Conservation (phyloP, 2,329 filamentous ascomycete species). For the Sporothrix brunneoviolacea region DNA sequence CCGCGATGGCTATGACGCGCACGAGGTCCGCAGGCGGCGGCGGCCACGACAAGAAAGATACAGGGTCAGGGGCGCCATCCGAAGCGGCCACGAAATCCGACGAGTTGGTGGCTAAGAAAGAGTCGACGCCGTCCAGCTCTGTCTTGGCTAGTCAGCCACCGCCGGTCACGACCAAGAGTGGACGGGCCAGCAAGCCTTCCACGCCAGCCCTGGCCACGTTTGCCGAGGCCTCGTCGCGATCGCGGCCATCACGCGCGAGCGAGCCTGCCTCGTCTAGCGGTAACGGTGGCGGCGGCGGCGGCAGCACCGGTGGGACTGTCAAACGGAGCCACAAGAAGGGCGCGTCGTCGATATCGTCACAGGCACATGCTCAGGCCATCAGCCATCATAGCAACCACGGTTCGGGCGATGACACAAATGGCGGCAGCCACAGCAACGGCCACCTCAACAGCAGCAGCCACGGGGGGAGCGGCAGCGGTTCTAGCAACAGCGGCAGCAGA, state of each 20-base stretch:
- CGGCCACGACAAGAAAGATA: constrained; percentile 28
- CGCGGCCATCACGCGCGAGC: constrained; percentile 46
- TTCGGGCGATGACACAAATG: constrained; percentile 10
- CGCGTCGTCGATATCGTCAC: constrained; percentile 30
- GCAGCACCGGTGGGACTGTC: constrained; percentile 24
- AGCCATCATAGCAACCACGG: neutral
- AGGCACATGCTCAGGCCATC: constrained; percentile 19
- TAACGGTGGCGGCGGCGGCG: constrained; percentile 1
- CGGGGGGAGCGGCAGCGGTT: neutral
- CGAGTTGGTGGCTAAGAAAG: constrained; percentile 43
- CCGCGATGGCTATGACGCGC: constrained; percentile 9
- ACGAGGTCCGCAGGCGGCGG: constrained; percentile 11
- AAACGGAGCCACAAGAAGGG: constrained; percentile 58
- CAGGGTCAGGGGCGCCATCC: neutral
- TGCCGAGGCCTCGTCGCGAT: constrained; percentile 44
- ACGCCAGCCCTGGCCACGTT: constrained; percentile 56
- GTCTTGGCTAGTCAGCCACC: constrained; percentile 17
- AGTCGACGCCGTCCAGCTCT: constrained; percentile 31
- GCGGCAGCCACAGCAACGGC: constrained; percentile 7
- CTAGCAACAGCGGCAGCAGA: constrained; percentile 6
- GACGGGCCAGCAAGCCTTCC: constrained; percentile 59
- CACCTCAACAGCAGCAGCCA: constrained; percentile 14
- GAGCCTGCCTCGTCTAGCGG: constrained; percentile 21
- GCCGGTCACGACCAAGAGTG: constrained; percentile 54
- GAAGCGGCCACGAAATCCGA: constrained; percentile 20